Percentiles rank a stretch among this genome's conserved stretches.
Conservation (phyloP, 306 rosid species). For the Prosopis cineraria region DNA sequence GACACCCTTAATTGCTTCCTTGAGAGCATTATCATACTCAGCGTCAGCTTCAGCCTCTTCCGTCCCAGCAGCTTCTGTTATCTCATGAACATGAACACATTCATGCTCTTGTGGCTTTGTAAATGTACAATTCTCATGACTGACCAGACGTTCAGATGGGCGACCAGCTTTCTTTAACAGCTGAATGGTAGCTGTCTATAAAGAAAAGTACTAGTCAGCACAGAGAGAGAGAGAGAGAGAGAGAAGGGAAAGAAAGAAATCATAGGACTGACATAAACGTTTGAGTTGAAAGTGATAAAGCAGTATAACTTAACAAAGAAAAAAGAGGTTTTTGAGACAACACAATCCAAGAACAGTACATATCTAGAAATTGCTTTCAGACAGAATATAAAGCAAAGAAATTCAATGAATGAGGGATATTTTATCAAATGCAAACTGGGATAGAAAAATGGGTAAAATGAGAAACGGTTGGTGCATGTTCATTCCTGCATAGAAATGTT, state of each 20-base stretch:
- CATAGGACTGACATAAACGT: slow-evolving; percentile 6
- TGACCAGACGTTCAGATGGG: slow-evolving; percentile 81
- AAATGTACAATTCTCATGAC: slow-evolving; percentile 81
- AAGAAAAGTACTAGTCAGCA: slow-evolving; percentile 35
- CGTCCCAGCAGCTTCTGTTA: slow-evolving; percentile 82
- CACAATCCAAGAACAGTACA: neutral
- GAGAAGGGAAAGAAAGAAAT: slow-evolving; percentile 27
- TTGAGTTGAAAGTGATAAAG: slow-evolving; percentile 20
- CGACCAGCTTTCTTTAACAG: slow-evolving; percentile 80
- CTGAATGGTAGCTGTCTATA: slow-evolving; percentile 83
- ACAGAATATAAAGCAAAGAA: neutral
- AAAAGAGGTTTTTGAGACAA: too few relatives aligned
- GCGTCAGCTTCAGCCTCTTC: slow-evolving; percentile 96
- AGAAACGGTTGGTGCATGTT: neutral
- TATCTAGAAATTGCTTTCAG: neutral
- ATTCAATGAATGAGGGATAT: neutral
- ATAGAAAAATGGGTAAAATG: too few relatives aligned
- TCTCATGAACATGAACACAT: slow-evolving; percentile 78
- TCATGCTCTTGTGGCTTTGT: slow-evolving; percentile 68
- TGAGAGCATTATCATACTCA: slow-evolving; percentile 80
- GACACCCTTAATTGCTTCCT: slow-evolving; percentile 87
- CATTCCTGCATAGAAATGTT: neutral
- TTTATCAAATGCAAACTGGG: neutral
- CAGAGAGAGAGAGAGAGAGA: too few relatives aligned
- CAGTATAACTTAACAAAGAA: too few relatives aligned